Conservation (phyloP, 352 stramenopile genomes). For the Globisporangium mamillatum region DNA sequence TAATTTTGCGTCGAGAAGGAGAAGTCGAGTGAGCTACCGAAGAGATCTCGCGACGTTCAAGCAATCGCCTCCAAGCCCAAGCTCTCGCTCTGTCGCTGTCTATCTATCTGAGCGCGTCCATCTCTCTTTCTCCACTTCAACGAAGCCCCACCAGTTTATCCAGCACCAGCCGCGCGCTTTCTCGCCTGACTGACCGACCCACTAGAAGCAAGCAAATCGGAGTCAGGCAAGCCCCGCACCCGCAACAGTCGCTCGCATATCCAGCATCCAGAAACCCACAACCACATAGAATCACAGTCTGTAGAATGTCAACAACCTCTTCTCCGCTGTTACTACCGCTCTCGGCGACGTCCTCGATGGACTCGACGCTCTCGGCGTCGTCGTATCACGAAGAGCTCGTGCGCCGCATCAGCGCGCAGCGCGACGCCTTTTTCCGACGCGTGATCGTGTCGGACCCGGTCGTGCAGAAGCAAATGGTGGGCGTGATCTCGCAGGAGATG, state of each 20-base stretch:
- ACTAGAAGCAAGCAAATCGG: background rate
- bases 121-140: conserved; percentile 3
- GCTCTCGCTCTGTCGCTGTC: background rate
- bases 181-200: background rate
- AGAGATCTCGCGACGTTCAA: conserved; percentile 1
- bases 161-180: background rate
- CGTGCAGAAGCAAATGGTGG: conserved; percentile 62
- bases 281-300: background rate
- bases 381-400: conserved; percentile 37
- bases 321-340: conserved; percentile 17
- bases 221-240: background rate
- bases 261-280: background rate
- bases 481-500: conserved; percentile 50
- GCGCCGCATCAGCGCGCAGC: conserved; percentile 59
- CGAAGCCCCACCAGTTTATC: background rate
- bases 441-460: conserved; percentile 60
- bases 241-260: background rate
- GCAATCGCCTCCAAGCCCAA: background rate
- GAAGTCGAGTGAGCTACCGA: conserved; percentile 1
- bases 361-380: background rate
- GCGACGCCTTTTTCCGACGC: conserved; percentile 81
- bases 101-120: background rate
- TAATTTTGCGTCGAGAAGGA: conserved; percentile 13
- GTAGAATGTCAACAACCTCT: conserved; percentile 17
- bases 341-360: conserved; percentile 14